Conservation (phyloP, 164 flowering plant species). For the Houttuynia cordata region DNA sequence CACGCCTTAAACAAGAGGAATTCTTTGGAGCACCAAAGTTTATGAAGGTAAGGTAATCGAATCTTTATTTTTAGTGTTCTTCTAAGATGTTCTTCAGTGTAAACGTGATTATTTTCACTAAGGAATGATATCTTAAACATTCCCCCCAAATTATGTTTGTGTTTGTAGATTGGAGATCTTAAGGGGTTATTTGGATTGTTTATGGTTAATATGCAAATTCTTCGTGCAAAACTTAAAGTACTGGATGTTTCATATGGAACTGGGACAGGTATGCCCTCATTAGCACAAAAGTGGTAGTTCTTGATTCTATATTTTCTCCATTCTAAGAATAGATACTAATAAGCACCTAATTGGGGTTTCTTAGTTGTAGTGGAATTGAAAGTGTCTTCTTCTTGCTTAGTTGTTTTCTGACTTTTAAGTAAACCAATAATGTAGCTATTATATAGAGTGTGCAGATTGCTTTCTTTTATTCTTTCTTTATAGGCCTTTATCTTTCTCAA, state of each 20-base stretch:
- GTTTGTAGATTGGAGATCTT: conserved; percentile 72
- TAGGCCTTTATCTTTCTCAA: no score
- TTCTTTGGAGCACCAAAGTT: conserved; percentile 73
- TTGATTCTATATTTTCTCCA: neutral
- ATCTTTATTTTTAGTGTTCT: no score
- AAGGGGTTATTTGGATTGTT: conserved; percentile 79
- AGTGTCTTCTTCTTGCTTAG: no score
- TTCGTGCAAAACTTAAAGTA: conserved; percentile 70
- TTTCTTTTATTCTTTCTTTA: no score
- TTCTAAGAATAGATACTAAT: no score
- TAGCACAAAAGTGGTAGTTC: neutral
- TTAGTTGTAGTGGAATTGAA: no score
- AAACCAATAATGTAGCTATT: no score
- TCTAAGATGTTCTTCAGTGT: no score
- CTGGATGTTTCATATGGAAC: conserved; percentile 67
- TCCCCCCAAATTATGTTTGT: neutral
- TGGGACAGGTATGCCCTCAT: conserved; percentile 51
- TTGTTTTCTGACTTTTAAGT: no score
- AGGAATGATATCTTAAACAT: neutral
- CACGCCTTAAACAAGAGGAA: conserved; percentile 89
- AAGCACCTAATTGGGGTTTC: no score
- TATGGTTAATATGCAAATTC: conserved; percentile 58
- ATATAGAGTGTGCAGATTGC: no score
- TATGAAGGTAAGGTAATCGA: conserved; percentile 52
- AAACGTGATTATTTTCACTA: neutral